Evolutionary conservation across 805 yeast species (phyloP).

Genomic region (Zygoascus biomembranicola): DNA sequence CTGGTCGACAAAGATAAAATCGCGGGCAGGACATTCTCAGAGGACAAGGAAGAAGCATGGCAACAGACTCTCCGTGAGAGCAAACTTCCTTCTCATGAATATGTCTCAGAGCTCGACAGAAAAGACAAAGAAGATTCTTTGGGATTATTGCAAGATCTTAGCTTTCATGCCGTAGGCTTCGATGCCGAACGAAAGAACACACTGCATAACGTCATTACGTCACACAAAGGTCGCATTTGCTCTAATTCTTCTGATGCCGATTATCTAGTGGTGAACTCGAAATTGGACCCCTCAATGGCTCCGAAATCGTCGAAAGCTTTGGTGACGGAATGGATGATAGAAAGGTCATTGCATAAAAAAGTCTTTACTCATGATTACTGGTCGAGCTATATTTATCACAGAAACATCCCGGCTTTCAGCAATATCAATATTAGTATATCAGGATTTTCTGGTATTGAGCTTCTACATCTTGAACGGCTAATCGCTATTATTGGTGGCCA

Average conservation of each 20-base stretch:
- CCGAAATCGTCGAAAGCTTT: slow-evolving; percentile 20
- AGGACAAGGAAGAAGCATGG: slow-evolving; percentile 5
- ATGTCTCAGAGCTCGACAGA: not conserved
- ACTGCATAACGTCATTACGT: slow-evolving; percentile 35
- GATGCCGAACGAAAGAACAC: slow-evolving; percentile 31
- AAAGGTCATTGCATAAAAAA: slow-evolving; percentile 57
- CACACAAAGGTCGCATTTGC: slow-evolving; percentile 37
- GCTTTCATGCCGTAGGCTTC: slow-evolving; percentile 39
- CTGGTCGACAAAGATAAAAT: slow-evolving; percentile 4
- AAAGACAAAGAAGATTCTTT: not conserved
- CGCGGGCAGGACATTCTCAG: not conserved
- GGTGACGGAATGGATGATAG: slow-evolving; percentile 76
- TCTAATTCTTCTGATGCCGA: not conserved
- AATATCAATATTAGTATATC: slow-evolving; percentile 43
- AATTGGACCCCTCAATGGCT: not conserved
- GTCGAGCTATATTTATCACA: slow-evolving; percentile 36
- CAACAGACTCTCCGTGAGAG: not conserved
- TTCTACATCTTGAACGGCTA: slow-evolving; percentile 60
- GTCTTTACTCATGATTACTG: slow-evolving; percentile 47
- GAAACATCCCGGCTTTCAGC: slow-evolving; percentile 23
- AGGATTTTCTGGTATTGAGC: slow-evolving; percentile 73
- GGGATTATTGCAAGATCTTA: slow-evolving; percentile 35
- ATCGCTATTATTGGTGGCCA: slow-evolving; percentile 46
- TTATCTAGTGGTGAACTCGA: slow-evolving; percentile 22
- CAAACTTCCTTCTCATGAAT: not conserved